Evolutionary conservation across 1,139 yeast species (phyloP), one percentile per base, ranked within the genome.

Genomic region (Geotrichum siamense): DNA sequence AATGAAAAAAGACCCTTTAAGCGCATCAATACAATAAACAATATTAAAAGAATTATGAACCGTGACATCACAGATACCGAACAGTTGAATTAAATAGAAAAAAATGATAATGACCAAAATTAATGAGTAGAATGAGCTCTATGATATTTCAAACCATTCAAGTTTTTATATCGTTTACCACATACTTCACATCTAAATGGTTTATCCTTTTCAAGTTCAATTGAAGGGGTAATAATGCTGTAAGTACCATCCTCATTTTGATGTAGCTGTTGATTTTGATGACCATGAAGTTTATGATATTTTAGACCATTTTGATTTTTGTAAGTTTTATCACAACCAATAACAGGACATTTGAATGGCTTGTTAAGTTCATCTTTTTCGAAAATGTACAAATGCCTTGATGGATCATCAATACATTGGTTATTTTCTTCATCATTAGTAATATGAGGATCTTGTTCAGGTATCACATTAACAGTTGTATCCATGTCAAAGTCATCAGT

Each of bases 151-250:
- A 91, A 74, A 29, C 99, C 99, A 64, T 91, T 91, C 58, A 91
- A 72, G 62, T 91, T 91, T 73, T 93, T 91, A 69, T 91, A 91
- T 48, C 98, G 72, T 68, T 91, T 93, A 46, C 97, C 97, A 67
- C 99, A 91, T 38, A 91, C 96, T 64, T 91, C 97, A 67, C 99
- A 91, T 59, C 96, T 75, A 64, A 91, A 91, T 28, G 98, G 99
- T 68, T 93, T 93, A 68, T 91, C 98, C 70, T 86, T 87, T 63
- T 91, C 98, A 75, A 87, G 77, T 30, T 91, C 94, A 60, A 66
- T 65, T 5, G 95, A 95, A 6, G 98, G 98, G 63, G 91, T 96
- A 51, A 91, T 83, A 35, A 91, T 87, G 40, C 91, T 80, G 52
- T 82, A 82, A 1, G 96, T 81, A 5, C 98, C 98, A 62, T 91